Base-by-base conservation (phyloP, 1,139 yeast species). In the Magnusiomyces sp. region DNA sequence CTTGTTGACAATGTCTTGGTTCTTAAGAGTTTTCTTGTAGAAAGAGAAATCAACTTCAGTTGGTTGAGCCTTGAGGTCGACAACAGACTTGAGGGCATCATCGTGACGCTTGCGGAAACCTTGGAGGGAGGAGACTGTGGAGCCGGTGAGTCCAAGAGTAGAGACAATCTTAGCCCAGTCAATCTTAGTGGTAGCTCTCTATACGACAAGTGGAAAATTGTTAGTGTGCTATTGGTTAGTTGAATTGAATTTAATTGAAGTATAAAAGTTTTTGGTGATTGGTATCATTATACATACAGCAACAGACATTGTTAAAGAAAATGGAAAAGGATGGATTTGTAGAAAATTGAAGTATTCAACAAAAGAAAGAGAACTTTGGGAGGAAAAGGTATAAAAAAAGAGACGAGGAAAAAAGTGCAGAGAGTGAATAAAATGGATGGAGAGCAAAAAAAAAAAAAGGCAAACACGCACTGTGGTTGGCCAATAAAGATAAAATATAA, bases 51-150 rank as follows among this genome's bases (percentile, higher is more conserved):
- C 96, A 56, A 92, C 88, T 43, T 74, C 75, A 55, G 87, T 76
- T 56, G 88, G 71, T 72, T 86, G 92, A 61, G 77, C 73, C 66
- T 80, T 75, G 62, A 90, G 77, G 56, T 81, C 81, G 61, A 76
- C 72, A 62, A 85, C 73, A 66, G 79, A 79, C 74, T 88, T 84
- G 75, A 89, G 84, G 62, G 98, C 97, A 69, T 92, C 98, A 65
- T 92, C 97, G 72, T 88, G 84, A 79, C 99, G 86, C 85, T 94
- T 92, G 76, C 90, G 92, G 84, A 92, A 92, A 42, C 95, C 79
- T 53, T 92, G 79, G 68, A 92, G 77, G 44, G 95, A 80, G 52
- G 87, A 69, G 56, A 96, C 95, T 58, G 98, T 92, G 67, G 83
- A 73, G 56, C 98, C 98, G 56, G 95, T 81, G 69, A 92, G 79